Evolutionary conservation across 352 stramenopile species (phyloP).

Genomic region (Pythium phragmiticola): DNA sequence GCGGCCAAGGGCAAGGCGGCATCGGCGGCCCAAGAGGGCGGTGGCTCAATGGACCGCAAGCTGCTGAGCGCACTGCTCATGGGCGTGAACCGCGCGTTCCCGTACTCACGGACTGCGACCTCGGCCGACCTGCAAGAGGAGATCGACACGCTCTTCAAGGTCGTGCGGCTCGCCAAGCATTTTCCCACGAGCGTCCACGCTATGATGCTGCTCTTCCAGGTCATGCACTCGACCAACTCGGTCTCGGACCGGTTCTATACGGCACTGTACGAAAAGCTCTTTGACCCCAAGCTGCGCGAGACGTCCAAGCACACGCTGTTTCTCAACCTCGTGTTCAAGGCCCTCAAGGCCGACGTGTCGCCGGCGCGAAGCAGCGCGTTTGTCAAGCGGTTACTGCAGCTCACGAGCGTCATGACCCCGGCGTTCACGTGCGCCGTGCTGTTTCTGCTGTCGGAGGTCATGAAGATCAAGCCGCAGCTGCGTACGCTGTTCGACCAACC

Average conservation of each 20-base stretch:
- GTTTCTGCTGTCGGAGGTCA: conserved; percentile 95
- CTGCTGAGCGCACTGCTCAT: conserved; percentile 96
- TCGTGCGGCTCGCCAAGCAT: conserved; percentile 76
- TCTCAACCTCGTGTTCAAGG: conserved; percentile 98
- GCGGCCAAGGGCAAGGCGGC: conserved; percentile 34
- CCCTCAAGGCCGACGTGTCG: conserved; percentile 94
- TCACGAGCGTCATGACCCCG: conserved; percentile 76
- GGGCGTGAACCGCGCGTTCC: conserved; percentile 98
- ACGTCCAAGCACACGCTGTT: conserved; percentile 96
- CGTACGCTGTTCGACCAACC: conserved; percentile 71
- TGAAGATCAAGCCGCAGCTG: conserved; percentile 81
- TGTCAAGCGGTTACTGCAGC: conserved; percentile 92
- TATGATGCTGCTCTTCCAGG: conserved; percentile 95
- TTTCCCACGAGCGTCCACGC: conserved; percentile 96
- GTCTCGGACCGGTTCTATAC: conserved; percentile 96
- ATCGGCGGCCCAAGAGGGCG: conserved; percentile 20
- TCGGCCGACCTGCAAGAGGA: conserved; percentile 71
- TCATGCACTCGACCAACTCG: conserved; percentile 82
- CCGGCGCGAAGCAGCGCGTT: conserved; percentile 86
- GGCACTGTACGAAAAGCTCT: conserved; percentile 95
- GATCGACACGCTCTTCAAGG: conserved; percentile 78
- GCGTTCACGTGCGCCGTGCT: conserved; percentile 92
- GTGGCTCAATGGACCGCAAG: conserved; percentile 87
- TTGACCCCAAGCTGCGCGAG: conserved; percentile 86
- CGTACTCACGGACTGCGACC: conserved; percentile 82